A percentile compares a stretch with the other conserved stretches of the same genome.
Evolutionary conservation across 2,329 filamentous ascomycete species (phyloP).

Genomic region (Colletotrichum phormii): DNA sequence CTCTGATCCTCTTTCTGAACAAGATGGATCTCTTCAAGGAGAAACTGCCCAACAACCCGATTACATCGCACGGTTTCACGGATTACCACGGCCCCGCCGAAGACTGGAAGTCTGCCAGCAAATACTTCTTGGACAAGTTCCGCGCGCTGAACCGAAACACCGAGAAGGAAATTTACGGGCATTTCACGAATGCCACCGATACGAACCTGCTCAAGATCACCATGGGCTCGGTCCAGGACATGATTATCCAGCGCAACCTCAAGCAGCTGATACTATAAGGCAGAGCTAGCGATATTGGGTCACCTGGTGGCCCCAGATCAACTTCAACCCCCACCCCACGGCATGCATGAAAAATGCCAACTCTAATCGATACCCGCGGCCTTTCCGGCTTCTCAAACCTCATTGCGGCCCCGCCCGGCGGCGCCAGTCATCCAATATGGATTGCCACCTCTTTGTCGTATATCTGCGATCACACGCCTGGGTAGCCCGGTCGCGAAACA

Average conservation of each 20-base stretch:
- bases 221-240: slow-evolving; percentile 88
- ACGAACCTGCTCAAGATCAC: slow-evolving; percentile 86
- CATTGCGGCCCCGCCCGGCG: slow-evolving; percentile 8
- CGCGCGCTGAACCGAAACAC: slow-evolving; percentile 77
- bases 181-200: slow-evolving; percentile 72
- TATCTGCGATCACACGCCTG: neutral
- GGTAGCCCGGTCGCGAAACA: neutral
- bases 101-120: slow-evolving; percentile 80
- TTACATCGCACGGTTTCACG: slow-evolving; percentile 79
- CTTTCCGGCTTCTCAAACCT: slow-evolving; percentile 2
- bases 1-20: slow-evolving; percentile 87
- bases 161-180: slow-evolving; percentile 72
- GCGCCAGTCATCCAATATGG: slow-evolving; percentile 4
- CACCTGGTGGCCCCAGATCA: neutral
- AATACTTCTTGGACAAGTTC: slow-evolving; percentile 88
- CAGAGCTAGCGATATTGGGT: slow-evolving; percentile 19
- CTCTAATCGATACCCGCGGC: slow-evolving; percentile 34
- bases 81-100: slow-evolving; percentile 80
- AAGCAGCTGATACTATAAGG: slow-evolving; percentile 79
- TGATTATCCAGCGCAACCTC: slow-evolving; percentile 87
- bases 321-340: neutral
- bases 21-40: slow-evolving; percentile 89
- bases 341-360: slow-evolving; percentile 22
- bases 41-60: slow-evolving; percentile 77
- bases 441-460: neutral